phyloP scores from a whole-genome alignment of 352 stramenopile species.

The Pythium dissotocum region DNA sequence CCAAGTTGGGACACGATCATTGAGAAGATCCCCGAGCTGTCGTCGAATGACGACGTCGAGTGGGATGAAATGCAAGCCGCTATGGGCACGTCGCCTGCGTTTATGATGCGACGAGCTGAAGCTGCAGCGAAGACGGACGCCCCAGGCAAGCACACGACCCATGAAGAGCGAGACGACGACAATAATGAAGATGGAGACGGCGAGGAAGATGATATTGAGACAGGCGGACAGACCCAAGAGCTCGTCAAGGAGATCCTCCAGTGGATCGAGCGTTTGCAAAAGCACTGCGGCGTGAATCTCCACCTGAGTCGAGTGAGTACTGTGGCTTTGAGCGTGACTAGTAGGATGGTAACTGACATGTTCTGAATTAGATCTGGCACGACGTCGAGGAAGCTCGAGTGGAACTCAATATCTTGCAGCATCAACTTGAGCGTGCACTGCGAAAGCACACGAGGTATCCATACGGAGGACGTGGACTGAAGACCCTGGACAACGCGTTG shows the following conservation, averaged over 20 bases:
- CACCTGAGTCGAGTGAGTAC: slow-evolving; percentile 62
- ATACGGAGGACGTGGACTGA: background rate
- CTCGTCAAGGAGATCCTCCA: slow-evolving; percentile 76
- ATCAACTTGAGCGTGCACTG: slow-evolving; percentile 53
- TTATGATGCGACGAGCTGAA: slow-evolving; percentile 9
- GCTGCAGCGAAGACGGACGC: background rate
- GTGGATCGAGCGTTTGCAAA: slow-evolving; percentile 80
- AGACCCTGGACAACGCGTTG: background rate
- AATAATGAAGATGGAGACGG: background rate
- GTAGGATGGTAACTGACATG: background rate
- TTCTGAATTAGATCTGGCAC: slow-evolving; percentile 62
- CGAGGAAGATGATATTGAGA: slow-evolving; percentile 1
- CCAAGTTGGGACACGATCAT: slow-evolving; percentile 67
- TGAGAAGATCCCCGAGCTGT: slow-evolving; percentile 59
- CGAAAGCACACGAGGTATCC: slow-evolving; percentile 28
- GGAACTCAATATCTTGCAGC: slow-evolving; percentile 72
- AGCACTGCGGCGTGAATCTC: slow-evolving; percentile 76
- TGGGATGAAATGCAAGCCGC: slow-evolving; percentile 41
- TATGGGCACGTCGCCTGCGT: slow-evolving; percentile 3
- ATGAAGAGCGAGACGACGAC: slow-evolving; percentile 9
- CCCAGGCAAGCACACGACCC: background rate
- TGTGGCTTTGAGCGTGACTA: slow-evolving; percentile 28
- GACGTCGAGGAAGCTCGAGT: slow-evolving; percentile 77
- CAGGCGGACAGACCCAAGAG: slow-evolving; percentile 33
- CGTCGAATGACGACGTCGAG: slow-evolving; percentile 45